phyloP scores from a whole-genome alignment of 1,284 basidiomycete genomes.

The Papiliotrema laurentii region DNA sequence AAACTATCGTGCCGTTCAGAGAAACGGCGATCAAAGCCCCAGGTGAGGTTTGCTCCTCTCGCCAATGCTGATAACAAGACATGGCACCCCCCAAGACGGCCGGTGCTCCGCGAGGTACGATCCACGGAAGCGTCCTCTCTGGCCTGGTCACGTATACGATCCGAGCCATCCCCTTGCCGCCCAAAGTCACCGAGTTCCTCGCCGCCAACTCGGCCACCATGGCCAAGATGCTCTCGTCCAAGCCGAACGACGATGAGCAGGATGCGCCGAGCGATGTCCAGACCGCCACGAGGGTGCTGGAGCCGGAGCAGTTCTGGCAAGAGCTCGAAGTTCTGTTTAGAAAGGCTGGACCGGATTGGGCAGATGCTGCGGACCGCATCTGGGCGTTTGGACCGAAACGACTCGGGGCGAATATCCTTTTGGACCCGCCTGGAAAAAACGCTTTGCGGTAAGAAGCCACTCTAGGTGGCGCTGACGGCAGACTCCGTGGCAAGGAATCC shows the following conservation, averaged over 20 bases:
- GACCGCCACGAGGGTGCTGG: slow-evolving; percentile 59
- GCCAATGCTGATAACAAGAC: slow-evolving; percentile 51
- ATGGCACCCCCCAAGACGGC: slow-evolving; percentile 80
- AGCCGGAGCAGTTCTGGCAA: slow-evolving; percentile 75
- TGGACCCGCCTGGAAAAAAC: slow-evolving; percentile 56
- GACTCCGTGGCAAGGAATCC: slow-evolving; percentile 34
- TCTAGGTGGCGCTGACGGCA: slow-evolving; percentile 9
- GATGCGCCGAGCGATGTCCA: slow-evolving; percentile 48
- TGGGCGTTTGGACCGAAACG: slow-evolving; percentile 91
- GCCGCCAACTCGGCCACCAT: slow-evolving; percentile 58
- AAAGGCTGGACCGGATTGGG: slow-evolving; percentile 76
- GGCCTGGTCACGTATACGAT: slow-evolving; percentile 78
- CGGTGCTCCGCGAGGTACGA: slow-evolving; percentile 71
- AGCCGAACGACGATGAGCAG: slow-evolving; percentile 31
- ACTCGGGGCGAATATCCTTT: slow-evolving; percentile 78
- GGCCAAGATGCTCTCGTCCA: slow-evolving; percentile 40
- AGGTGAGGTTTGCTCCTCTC: slow-evolving; percentile 52
- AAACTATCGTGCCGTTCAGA: slow-evolving; percentile 95
- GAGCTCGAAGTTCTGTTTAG: slow-evolving; percentile 63
- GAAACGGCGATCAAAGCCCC: slow-evolving; percentile 82
- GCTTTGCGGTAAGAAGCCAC: slow-evolving; percentile 40
- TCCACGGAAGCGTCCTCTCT: slow-evolving; percentile 64
- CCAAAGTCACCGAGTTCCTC: slow-evolving; percentile 64
- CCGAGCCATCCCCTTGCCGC: slow-evolving; percentile 74
- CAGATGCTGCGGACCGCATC: slow-evolving; percentile 63